phyloP scores from a whole-genome alignment of 140 eudicot species.

The Stevia rebaudiana region DNA sequence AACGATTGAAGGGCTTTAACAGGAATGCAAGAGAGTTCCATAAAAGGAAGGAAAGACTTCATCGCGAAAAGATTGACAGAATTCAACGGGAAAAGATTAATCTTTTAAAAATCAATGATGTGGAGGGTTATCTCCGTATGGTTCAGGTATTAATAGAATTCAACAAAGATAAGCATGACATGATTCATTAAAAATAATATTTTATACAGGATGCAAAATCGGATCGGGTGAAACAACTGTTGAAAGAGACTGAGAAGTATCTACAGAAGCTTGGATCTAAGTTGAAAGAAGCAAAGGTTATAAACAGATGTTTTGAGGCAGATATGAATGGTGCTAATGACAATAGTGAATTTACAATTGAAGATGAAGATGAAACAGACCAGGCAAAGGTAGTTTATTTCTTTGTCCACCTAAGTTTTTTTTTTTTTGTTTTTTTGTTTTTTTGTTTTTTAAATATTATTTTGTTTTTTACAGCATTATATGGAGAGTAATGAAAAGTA shows the following conservation, averaged over 20 bases:
- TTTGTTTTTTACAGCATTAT: constrained; percentile 70
- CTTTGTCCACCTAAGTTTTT: constrained; percentile 6
- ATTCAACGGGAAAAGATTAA: constrained; percentile 97
- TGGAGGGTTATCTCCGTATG: constrained; percentile 98
- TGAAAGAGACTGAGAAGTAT: constrained; percentile 95
- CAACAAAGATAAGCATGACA: neutral
- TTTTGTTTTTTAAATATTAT: constrained; percentile 9
- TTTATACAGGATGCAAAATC: constrained; percentile 84
- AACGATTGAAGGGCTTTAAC: constrained; percentile 86
- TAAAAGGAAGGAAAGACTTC: constrained; percentile 86
- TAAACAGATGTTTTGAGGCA: constrained; percentile 55
- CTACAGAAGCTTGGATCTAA: constrained; percentile 91
- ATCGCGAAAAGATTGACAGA: constrained; percentile 94
- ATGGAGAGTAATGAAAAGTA: constrained; percentile 98
- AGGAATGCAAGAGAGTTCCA: constrained; percentile 84
- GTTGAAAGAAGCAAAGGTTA: constrained; percentile 71
- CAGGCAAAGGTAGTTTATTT: constrained; percentile 73
- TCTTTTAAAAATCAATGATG: constrained; percentile 86
- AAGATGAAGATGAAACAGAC: constrained; percentile 85
- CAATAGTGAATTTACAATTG: constrained; percentile 49
- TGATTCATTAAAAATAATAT: neutral
- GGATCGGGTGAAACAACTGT: constrained; percentile 84
- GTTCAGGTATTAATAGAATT: constrained; percentile 57
- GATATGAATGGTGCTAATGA: constrained; percentile 57
- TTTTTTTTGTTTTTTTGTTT: no score